These are phyloP conservation scores for Sporothrix brunneoviolacea DNA, from an alignment of 2,329 filamentous ascomycete genomes.

Conservation along the genomic window DNA sequence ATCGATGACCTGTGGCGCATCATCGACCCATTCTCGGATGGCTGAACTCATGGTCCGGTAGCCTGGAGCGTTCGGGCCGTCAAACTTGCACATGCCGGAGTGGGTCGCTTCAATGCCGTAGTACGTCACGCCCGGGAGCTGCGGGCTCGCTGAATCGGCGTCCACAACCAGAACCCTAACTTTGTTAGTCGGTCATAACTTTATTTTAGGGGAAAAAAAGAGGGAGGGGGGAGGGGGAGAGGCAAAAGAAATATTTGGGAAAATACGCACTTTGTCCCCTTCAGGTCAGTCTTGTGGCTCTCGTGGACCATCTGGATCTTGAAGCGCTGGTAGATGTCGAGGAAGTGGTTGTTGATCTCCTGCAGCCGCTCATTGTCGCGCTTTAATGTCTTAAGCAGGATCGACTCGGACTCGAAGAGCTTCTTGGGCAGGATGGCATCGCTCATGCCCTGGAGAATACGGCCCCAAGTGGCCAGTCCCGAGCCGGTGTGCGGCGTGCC, in stretches of 20 bases:
- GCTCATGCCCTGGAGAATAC: slow-evolving; percentile 61
- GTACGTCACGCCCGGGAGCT: slow-evolving; percentile 61
- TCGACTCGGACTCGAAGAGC: slow-evolving; percentile 59
- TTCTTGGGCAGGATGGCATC: slow-evolving; percentile 57
- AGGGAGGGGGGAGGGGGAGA: neutral
- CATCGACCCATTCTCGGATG: slow-evolving; percentile 44
- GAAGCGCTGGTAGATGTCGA: slow-evolving; percentile 64
- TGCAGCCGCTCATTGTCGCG: slow-evolving; percentile 67
- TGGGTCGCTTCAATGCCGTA: slow-evolving; percentile 72
- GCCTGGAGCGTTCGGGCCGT: slow-evolving; percentile 56
- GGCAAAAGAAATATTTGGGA: neutral
- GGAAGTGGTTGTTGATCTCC: slow-evolving; percentile 67
- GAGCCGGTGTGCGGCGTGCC: slow-evolving; percentile 70
- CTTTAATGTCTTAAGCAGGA: slow-evolving; percentile 64
- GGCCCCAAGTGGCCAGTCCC: slow-evolving; percentile 61
- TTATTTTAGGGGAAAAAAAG: too few relatives aligned
- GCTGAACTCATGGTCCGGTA: slow-evolving; percentile 48
- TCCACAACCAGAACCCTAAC: slow-evolving; percentile 59
- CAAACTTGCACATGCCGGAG: slow-evolving; percentile 66
- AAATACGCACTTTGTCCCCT: slow-evolving; percentile 44
- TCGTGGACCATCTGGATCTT: slow-evolving; percentile 73
- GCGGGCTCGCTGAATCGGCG: slow-evolving; percentile 60
- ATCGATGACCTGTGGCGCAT: slow-evolving; percentile 47
- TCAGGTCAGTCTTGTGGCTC: slow-evolving; percentile 63
- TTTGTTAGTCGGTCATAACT: too few relatives aligned